phyloP scores from a whole-genome alignment of 805 yeast genomes.

The Metschnikowia koreensis region DNA sequence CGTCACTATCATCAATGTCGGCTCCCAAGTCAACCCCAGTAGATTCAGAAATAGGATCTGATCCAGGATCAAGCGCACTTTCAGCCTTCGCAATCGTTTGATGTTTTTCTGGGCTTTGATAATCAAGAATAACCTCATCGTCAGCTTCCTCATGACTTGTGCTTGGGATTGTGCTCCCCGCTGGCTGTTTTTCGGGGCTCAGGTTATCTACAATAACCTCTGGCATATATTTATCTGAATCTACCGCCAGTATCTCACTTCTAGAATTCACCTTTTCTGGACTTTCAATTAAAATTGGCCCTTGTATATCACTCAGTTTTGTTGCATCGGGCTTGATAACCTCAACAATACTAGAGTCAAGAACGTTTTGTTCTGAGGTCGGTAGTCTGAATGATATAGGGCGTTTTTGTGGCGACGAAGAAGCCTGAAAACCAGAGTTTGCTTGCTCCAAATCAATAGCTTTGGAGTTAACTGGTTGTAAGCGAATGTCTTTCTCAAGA shows the following conservation, averaged over 20 bases:
- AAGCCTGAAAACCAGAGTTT: not conserved
- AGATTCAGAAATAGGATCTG: not conserved
- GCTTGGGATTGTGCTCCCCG: not conserved
- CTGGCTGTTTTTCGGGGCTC: not conserved
- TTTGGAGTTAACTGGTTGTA: not conserved
- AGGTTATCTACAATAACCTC: not conserved
- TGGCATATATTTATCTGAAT: not conserved
- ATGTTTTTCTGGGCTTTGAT: not conserved
- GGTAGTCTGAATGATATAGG: not conserved
- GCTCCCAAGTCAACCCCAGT: not conserved
- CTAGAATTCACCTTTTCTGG: not conserved
- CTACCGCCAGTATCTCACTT: not conserved
- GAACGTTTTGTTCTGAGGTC: not conserved
- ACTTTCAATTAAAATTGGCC: conserved; percentile 1
- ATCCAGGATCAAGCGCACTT: too few relatives aligned
- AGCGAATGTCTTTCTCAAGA: conserved; percentile 20
- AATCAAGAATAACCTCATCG: conserved; percentile 2
- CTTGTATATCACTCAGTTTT: not conserved
- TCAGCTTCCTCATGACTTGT: not conserved
- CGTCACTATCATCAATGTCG: not conserved
- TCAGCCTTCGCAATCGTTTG: not conserved
- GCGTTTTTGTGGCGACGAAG: not conserved
- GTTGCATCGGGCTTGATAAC: not conserved
- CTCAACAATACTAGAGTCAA: conserved; percentile 7
- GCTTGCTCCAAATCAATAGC: not conserved